phyloP scores from a whole-genome alignment of 768 basidiomycete genomes.

The Naganishia friedmannii region DNA sequence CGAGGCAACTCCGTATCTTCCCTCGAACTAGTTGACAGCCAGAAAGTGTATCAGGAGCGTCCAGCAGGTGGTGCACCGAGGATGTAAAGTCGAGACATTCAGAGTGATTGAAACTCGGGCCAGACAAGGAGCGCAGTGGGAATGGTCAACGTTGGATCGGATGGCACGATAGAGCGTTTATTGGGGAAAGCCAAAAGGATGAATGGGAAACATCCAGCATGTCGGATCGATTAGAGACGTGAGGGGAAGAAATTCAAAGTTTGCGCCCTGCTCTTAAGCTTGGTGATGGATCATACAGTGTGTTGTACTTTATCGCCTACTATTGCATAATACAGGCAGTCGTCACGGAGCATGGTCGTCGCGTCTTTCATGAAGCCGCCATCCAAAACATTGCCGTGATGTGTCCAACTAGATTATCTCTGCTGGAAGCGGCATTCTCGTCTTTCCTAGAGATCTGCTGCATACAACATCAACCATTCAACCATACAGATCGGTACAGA shows the following conservation, averaged over 20 bases:
- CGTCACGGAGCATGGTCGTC: neutral
- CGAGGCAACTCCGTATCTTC: constrained; percentile 94
- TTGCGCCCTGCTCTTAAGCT: neutral
- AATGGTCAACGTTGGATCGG: neutral
- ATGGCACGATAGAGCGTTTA: neutral
- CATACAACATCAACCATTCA: neutral
- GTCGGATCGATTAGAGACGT: neutral
- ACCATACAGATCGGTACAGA: neutral
- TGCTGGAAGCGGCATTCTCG: neutral
- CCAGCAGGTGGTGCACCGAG: constrained; percentile 9
- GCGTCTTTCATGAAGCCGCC: no score
- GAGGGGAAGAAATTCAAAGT: neutral
- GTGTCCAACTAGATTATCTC: neutral
- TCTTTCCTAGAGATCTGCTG: neutral
- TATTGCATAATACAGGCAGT: constrained; percentile 1
- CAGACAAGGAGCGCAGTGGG: neutral
- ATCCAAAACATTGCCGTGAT: no score
- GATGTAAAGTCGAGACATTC: neutral
- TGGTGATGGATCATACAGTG: neutral
- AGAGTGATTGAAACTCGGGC: neutral
- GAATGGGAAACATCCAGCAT: neutral
- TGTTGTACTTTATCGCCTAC: constrained; percentile 9
- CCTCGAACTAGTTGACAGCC: constrained; percentile 63
- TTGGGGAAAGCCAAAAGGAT: neutral
- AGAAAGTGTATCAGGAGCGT: constrained; percentile 31